These are phyloP conservation scores for Saccharomycopsis sp. DNA, from an alignment of 805 yeast genomes.

Conservation along the genomic window DNA sequence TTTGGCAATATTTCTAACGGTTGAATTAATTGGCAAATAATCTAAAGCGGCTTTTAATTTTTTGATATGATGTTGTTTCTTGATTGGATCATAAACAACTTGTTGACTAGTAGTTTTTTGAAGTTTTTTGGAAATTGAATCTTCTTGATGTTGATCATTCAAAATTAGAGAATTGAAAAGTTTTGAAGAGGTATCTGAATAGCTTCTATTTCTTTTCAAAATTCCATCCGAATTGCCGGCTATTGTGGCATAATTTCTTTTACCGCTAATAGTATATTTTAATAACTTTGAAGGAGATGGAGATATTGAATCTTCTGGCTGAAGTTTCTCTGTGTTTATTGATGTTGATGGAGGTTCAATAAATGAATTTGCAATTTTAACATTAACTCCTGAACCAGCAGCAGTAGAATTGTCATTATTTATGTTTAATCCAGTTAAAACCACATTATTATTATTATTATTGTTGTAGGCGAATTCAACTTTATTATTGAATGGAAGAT, in stretches of 20 bases:
- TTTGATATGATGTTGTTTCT: no score
- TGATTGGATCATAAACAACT: no score
- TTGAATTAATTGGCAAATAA: no score
- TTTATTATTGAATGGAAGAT: slow-evolving; percentile 4
- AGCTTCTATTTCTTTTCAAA: no score
- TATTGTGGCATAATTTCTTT: background rate
- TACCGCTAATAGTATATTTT: background rate
- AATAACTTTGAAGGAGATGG: no score
- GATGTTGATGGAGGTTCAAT: no score
- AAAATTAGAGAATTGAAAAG: background rate
- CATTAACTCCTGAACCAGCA: background rate
- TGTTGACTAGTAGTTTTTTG: no score
- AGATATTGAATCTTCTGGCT: background rate
- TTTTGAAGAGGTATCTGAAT: background rate
- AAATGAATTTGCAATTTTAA: no score
- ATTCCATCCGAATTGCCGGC: no score
- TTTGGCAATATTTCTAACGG: no score
- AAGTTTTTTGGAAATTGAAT: no score
- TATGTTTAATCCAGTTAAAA: background rate
- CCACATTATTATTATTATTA: background rate
- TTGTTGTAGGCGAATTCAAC: slow-evolving; percentile 3
- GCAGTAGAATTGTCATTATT: background rate
- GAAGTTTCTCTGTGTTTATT: no score
- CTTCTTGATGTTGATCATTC: background rate
- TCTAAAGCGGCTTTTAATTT: background rate